Conservation (phyloP, 345 rosid species). For the Barbarea vulgaris region DNA sequence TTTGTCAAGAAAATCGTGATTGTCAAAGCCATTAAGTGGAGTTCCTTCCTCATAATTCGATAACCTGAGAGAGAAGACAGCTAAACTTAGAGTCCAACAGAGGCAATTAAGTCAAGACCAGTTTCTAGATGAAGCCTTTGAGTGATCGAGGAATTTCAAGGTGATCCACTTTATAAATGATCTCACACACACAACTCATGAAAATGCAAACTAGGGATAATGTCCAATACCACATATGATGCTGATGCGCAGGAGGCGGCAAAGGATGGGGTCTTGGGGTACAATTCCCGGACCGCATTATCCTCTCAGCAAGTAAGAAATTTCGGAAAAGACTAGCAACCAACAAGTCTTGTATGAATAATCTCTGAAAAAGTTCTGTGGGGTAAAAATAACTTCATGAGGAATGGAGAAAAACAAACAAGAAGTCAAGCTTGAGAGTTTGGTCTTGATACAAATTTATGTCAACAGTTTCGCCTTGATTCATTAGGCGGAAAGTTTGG, state of each 20-base stretch:
- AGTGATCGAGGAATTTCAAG: no score
- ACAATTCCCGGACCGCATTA: constrained; percentile 98
- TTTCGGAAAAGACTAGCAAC: constrained; percentile 95
- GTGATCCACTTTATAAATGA: no score
- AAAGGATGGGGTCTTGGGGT: constrained; percentile 89
- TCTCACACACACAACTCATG: background rate
- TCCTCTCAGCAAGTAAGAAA: constrained; percentile 95
- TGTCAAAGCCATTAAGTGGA: no score
- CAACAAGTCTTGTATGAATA: constrained; percentile 93
- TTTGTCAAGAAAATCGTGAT: no score
- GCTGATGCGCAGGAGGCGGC: constrained; percentile 97
- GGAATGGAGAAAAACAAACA: constrained; percentile 18
- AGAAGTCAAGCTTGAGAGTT: constrained; percentile 18
- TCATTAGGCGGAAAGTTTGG: constrained; percentile 2
- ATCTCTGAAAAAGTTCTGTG: constrained; percentile 87
- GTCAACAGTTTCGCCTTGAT: constrained; percentile 13
- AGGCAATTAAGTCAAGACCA: no score
- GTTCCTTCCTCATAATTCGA: no score
- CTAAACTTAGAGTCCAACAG: no score
- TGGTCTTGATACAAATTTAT: background rate
- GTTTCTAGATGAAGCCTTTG: no score
- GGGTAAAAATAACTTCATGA: constrained; percentile 36
- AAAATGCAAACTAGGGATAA: constrained; percentile 13
- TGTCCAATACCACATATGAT: constrained; percentile 90
- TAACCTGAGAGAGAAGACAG: no score